Evolutionary conservation across 2,329 filamentous ascomycete genomes (phyloP).

Genomic region (Nemania serpens): DNA sequence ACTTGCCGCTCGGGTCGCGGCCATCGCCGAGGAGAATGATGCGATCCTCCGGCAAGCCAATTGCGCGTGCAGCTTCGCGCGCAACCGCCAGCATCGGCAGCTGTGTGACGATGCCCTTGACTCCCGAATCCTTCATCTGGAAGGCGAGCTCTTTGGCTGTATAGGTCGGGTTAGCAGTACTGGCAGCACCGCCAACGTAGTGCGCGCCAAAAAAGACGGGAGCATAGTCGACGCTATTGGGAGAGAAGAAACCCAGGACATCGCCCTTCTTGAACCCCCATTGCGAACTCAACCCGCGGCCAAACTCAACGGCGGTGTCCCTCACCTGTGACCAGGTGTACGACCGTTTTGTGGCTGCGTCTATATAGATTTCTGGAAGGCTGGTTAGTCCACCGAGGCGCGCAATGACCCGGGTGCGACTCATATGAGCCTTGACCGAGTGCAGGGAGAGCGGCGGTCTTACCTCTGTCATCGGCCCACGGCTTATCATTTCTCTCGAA

Average conservation of each 20-base stretch:
- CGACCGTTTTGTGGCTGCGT: conserved; percentile 67
- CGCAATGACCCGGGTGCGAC: too few species aligned
- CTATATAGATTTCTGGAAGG: conserved; percentile 72
- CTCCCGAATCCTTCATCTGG: conserved; percentile 78
- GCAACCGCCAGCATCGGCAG: conserved; percentile 67
- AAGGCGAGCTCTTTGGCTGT: conserved; percentile 82
- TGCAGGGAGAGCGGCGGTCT: conserved; percentile 27
- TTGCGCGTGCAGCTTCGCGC: conserved; percentile 68
- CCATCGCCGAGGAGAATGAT: conserved; percentile 78
- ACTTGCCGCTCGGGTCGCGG: conserved; percentile 59
- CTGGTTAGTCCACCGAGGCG: not conserved
- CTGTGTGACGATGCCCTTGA: conserved; percentile 78
- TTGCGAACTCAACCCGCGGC: conserved; percentile 72
- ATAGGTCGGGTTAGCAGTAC: conserved; percentile 88
- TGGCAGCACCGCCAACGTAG: conserved; percentile 82
- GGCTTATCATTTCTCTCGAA: conserved; percentile 70
- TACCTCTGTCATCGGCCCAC: conserved; percentile 77
- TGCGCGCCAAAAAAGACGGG: conserved; percentile 76
- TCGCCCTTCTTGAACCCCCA: conserved; percentile 85
- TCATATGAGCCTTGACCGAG: not conserved
- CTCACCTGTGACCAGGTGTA: conserved; percentile 75
- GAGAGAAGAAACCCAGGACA: conserved; percentile 79
- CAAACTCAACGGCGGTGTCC: conserved; percentile 72
- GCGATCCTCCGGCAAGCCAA: conserved; percentile 70
- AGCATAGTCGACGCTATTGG: conserved; percentile 85